Base-by-base conservation (phyloP, 1,284 basidiomycete species). In the Sutorius eximius region DNA sequence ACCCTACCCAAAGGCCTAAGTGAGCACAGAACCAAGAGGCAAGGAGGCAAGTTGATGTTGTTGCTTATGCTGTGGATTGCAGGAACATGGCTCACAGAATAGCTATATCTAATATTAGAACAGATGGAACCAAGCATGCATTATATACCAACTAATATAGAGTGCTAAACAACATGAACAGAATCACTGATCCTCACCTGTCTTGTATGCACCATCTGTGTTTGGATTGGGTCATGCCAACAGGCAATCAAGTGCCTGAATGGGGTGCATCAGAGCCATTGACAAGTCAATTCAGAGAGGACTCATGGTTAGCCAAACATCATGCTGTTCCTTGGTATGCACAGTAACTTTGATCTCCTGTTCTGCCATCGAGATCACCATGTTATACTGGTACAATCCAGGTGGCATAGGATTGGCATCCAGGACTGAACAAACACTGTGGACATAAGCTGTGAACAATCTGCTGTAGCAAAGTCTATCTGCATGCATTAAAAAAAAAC, bases 331-430 rank as follows among this genome's bases (percentile, higher is more conserved):
- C 71, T 91, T 91, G 18, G 88, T 94, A 1, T 90, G 89, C 4
- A 95, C 95, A 15, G 95, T 99, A 68, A 99, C 87, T 78, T 98
- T 97, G 83, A 99, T 95, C 74, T 99, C 96, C 55, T 95, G 82
- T 58, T 94, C 89, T 5, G 92, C 89, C 0, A 95, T 98, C 27
- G 91, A 87, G 56, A 99, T 87, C 34, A 99, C 80, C 45, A 99
- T 89, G 62, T 91, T 96, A 73, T 97, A 92, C 67, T 91, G 89
- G 74, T 92, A 87, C 61, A 99, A 75, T 40, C 95, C 96, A 44
- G 95, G 91, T 8, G 96, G 95, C 78, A 91, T 87, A 6, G 92
- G 89, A 70, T 98, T 98, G 46, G 87, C 85, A 72, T 99, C 96
- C 58, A 97, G 82, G 18, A 98, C 90, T 5, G 89, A 86, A 50